Evolutionary conservation across 495 filamentous ascomycete genomes (phyloP).

Genomic region (Sphaerosporella brunnea): DNA sequence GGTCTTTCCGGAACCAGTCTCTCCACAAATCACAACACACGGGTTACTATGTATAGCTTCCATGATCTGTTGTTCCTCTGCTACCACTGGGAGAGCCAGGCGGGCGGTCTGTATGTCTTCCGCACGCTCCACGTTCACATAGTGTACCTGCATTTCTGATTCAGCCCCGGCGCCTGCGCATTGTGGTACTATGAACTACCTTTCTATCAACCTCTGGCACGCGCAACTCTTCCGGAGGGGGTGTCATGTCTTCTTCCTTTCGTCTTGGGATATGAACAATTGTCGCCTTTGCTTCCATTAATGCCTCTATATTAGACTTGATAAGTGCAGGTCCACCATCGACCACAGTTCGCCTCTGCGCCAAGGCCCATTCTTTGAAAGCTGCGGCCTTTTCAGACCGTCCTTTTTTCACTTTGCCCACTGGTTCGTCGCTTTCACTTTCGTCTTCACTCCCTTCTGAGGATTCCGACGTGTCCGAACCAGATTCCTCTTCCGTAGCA

Average conservation of each 20-base stretch:
- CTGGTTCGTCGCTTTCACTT: constrained; percentile 32
- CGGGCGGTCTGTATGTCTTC: constrained; percentile 59
- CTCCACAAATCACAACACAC: constrained; percentile 79
- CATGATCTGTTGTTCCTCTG: constrained; percentile 96
- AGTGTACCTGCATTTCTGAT: constrained; percentile 41
- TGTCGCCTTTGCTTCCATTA: constrained; percentile 6
- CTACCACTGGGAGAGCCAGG: constrained; percentile 70
- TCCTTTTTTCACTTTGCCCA: constrained; percentile 21
- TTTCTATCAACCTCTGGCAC: constrained; percentile 26
- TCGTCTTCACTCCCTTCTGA: constrained; percentile 23
- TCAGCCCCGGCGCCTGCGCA: neutral
- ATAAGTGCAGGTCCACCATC: constrained; percentile 16
- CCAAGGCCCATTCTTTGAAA: constrained; percentile 89
- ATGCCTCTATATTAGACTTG: constrained; percentile 17
- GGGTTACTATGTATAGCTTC: constrained; percentile 85
- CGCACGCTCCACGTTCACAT: constrained; percentile 50
- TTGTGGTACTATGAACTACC: constrained; percentile 35
- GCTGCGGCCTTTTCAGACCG: constrained; percentile 33
- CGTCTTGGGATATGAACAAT: constrained; percentile 9
- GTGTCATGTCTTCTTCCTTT: constrained; percentile 17
- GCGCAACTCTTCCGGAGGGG: constrained; percentile 16
- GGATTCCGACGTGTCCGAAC: constrained; percentile 17
- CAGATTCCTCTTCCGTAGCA: constrained; percentile 18
- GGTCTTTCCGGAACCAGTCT: constrained; percentile 92
- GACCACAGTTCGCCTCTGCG: constrained; percentile 61